Percentiles rank a stretch among this genome's conserved stretches.
Evolutionary conservation across 257 asterid genomes (phyloP).

Genomic region (Euphrasia confusa): DNA sequence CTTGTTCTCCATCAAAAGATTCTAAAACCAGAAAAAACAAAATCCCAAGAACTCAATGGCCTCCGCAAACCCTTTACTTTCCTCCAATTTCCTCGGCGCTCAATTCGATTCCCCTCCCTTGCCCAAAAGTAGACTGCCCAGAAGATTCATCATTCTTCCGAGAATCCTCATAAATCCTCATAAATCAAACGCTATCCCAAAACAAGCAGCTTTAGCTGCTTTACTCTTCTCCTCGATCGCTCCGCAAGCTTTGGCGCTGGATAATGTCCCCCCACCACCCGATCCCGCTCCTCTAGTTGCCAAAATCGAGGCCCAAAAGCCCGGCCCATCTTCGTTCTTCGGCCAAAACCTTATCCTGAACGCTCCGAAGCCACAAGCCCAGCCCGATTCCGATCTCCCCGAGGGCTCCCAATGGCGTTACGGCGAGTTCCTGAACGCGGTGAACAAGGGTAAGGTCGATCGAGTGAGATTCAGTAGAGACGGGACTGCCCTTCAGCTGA

Average conservation of each 20-base stretch:
- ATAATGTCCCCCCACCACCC: constrained; percentile 22
- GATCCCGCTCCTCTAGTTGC: constrained; percentile 44
- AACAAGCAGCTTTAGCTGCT: constrained; percentile 74
- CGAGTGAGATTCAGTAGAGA: constrained; percentile 89
- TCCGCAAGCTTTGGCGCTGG: constrained; percentile 74
- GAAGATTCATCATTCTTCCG: constrained; percentile 35
- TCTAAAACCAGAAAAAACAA: too few relatives aligned
- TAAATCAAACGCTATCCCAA: constrained; percentile 30
- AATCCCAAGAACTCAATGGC: too few relatives aligned
- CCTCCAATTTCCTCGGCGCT: constrained; percentile 59
- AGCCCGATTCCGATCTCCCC: constrained; percentile 59
- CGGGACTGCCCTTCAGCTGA: constrained; percentile 79
- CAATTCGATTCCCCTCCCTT: constrained; percentile 54
- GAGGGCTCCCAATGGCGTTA: constrained; percentile 92
- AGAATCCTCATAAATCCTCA: constrained; percentile 34
- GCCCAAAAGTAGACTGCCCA: constrained; percentile 50
- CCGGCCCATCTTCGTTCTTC: constrained; percentile 53
- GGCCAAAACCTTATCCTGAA: constrained; percentile 54
- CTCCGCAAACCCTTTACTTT: constrained; percentile 29
- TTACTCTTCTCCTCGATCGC: constrained; percentile 58
- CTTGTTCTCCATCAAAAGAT: too few relatives aligned
- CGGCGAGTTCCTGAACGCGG: constrained; percentile 88
- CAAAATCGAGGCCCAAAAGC: constrained; percentile 55
- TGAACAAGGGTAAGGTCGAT: constrained; percentile 94
- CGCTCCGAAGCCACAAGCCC: constrained; percentile 82